These are phyloP conservation scores for Hymenoscyphus scutula DNA, from an alignment of 2,329 filamentous ascomycete genomes.

Conservation along the genomic window DNA sequence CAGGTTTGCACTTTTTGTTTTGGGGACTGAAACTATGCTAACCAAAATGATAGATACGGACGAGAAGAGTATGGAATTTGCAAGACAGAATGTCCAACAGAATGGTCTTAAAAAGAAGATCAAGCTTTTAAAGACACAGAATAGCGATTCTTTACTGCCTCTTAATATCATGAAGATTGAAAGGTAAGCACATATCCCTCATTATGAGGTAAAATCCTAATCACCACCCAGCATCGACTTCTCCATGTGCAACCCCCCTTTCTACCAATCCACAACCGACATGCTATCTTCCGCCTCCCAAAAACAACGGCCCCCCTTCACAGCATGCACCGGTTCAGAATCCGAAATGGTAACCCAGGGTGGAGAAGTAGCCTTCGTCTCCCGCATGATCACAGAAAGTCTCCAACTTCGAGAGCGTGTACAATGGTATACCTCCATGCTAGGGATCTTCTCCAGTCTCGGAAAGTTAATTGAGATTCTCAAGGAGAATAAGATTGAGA, in stretches of 20 bases:
- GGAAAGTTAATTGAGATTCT: conserved; percentile 60
- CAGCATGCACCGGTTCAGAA: conserved; percentile 72
- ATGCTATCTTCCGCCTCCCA: conserved; percentile 61
- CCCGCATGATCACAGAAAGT: conserved; percentile 69
- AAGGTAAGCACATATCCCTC: conserved; percentile 24
- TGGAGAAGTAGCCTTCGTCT: conserved; percentile 74
- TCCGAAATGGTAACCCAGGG: conserved; percentile 83
- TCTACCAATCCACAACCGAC: conserved; percentile 75
- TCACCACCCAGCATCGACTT: conserved; percentile 62
- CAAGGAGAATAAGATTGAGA: conserved; percentile 58
- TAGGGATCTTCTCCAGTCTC: conserved; percentile 75
- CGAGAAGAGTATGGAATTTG: conserved; percentile 61
- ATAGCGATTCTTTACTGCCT: conserved; percentile 55
- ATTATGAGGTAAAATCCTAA: conserved; percentile 17
- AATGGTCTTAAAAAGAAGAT: conserved; percentile 68
- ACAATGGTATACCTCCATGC: conserved; percentile 88
- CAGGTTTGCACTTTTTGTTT: conserved; percentile 41
- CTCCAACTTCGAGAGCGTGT: conserved; percentile 57
- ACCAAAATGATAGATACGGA: conserved; percentile 65
- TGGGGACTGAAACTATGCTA: conserved; percentile 30
- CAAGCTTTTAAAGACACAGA: conserved; percentile 54
- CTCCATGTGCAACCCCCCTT: conserved; percentile 91
- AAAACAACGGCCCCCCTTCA: conserved; percentile 67
- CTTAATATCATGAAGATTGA: conserved; percentile 51
- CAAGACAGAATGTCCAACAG: conserved; percentile 61